Evolutionary conservation across 805 yeast genomes (phyloP).

Genomic region (Geotrichum ghanense): DNA sequence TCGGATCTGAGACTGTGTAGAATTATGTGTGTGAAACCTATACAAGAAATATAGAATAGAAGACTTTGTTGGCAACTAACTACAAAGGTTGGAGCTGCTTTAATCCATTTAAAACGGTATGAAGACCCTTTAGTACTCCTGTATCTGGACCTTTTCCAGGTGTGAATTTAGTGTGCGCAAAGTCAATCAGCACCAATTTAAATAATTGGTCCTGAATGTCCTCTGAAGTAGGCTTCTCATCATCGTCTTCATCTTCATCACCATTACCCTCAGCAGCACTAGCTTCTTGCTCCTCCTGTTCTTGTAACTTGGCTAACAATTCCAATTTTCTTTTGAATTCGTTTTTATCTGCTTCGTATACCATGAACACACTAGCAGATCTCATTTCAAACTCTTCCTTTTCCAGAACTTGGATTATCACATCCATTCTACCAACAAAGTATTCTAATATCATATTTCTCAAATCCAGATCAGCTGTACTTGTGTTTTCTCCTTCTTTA

Average conservation of each 20-base stretch:
- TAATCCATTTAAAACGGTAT: constrained; percentile 21
- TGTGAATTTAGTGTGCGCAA: constrained; percentile 69
- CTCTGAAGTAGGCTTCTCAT: constrained; percentile 14
- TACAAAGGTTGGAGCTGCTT: not conserved
- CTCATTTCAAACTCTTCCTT: constrained; percentile 52
- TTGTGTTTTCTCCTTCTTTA: not conserved
- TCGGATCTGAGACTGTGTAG: no score
- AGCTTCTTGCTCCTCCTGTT: constrained; percentile 16
- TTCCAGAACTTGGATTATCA: constrained; percentile 14
- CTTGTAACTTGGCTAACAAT: constrained; percentile 23
- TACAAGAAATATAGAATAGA: no score
- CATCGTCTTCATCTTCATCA: constrained; percentile 18
- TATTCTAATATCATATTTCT: constrained; percentile 16
- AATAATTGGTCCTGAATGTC: constrained; percentile 34
- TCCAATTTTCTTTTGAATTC: constrained; percentile 30
- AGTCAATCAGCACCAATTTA: constrained; percentile 63
- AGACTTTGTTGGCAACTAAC: no score
- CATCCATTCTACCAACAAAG: not conserved
- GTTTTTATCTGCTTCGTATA: constrained; percentile 54
- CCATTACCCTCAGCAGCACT: constrained; percentile 19
- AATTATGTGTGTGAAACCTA: no score
- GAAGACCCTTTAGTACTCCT: constrained; percentile 58
- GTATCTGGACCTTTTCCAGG: constrained; percentile 63
- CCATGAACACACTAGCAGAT: constrained; percentile 62
- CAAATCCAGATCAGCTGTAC: constrained; percentile 9